These are phyloP conservation scores for Metschnikowia santaceciliae DNA, from an alignment of 805 yeast genomes.

Conservation along the genomic window DNA sequence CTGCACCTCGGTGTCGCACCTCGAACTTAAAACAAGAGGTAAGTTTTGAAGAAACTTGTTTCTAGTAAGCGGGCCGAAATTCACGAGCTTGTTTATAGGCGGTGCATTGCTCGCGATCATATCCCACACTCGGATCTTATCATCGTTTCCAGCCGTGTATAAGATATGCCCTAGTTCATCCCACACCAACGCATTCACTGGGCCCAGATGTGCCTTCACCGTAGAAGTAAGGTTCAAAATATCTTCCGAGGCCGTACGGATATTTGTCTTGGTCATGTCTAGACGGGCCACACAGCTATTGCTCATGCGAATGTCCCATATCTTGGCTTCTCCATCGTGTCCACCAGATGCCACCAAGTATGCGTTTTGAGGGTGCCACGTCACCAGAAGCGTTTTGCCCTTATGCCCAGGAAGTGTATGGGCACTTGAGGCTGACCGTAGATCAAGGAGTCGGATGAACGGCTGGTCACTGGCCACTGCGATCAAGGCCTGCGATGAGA, in stretches of 20 bases:
- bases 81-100: slow-evolving; percentile 57
- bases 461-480: slow-evolving; percentile 72
- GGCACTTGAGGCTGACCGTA: slow-evolving; percentile 67
- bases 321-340: slow-evolving; percentile 68
- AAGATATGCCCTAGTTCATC: slow-evolving; percentile 59
- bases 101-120: slow-evolving; percentile 37
- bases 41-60: slow-evolving; percentile 51
- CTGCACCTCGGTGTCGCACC: slow-evolving; percentile 50
- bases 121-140: slow-evolving; percentile 77
- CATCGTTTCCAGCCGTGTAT: slow-evolving; percentile 73
- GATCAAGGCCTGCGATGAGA: slow-evolving; percentile 44
- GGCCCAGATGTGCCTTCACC: slow-evolving; percentile 68
- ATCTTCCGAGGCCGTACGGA: slow-evolving; percentile 11
- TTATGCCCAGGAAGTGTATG: slow-evolving; percentile 66
- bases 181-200: slow-evolving; percentile 80
- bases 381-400: slow-evolving; percentile 53
- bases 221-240: slow-evolving; percentile 27
- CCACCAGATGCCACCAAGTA: slow-evolving; percentile 75
- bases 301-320: slow-evolving; percentile 84
- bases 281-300: slow-evolving; percentile 58
- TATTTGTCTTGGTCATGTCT: slow-evolving; percentile 50
- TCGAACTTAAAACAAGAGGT: slow-evolving; percentile 51
- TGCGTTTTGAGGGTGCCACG: slow-evolving; percentile 70
- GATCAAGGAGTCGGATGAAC: slow-evolving; percentile 64
- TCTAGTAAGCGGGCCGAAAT: slow-evolving; percentile 74